These are phyloP conservation scores for Cyclotella choctawhatcheeana DNA, from an alignment of 108 stramenopile genomes.

Conservation along the genomic window DNA sequence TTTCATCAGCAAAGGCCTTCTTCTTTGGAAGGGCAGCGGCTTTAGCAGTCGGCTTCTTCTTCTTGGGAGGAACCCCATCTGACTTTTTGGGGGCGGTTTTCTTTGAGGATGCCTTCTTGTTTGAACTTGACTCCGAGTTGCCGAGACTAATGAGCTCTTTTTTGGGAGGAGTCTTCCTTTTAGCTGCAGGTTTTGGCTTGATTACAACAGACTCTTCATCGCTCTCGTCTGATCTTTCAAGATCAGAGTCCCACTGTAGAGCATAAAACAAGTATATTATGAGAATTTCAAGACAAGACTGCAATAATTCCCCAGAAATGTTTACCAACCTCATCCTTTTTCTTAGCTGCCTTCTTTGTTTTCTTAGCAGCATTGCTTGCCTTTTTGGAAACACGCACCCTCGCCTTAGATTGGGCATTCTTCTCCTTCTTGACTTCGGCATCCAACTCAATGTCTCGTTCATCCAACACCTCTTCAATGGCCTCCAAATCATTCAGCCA, in stretches of 20 bases:
- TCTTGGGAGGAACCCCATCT: background rate
- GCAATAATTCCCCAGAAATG: background rate
- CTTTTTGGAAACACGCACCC: conserved; percentile 49
- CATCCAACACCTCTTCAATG: conserved; percentile 69
- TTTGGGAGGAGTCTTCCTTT: conserved; percentile 1
- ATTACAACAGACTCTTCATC: background rate
- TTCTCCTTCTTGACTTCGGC: conserved; percentile 65
- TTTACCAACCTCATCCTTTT: conserved; percentile 8
- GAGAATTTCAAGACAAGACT: background rate
- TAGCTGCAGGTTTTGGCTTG: conserved; percentile 7
- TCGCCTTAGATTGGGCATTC: conserved; percentile 63
- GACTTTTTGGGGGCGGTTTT: background rate
- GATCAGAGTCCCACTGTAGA: conserved; percentile 10
- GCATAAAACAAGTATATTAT: background rate
- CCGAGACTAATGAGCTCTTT: background rate
- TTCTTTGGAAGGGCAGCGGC: no score
- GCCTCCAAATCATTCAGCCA: conserved; percentile 89
- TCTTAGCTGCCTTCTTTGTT: conserved; percentile 33
- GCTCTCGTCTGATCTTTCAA: conserved; percentile 1
- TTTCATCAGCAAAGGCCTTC: background rate
- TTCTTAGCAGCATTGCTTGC: conserved; percentile 39
- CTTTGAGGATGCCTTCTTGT: background rate
- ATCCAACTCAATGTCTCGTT: conserved; percentile 64
- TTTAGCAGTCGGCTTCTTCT: background rate
- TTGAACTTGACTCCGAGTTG: background rate